These are phyloP conservation scores for Neonectria coccinea DNA, from an alignment of 2,329 filamentous ascomycete species.

Conservation along the genomic window DNA sequence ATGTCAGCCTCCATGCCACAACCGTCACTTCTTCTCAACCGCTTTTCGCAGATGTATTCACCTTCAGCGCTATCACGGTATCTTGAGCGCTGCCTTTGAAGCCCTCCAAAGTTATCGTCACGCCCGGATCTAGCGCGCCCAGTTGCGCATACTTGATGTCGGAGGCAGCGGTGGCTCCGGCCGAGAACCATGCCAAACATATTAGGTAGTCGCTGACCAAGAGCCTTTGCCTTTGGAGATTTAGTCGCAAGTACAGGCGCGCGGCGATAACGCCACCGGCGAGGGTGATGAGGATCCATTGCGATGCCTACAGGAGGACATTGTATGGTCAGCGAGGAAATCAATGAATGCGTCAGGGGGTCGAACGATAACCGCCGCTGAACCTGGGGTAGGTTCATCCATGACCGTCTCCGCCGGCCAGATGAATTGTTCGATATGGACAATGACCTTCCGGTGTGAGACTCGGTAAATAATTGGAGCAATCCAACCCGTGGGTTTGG, in stretches of 20 bases:
- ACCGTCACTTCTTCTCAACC: not conserved
- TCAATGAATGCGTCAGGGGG: not conserved
- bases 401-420: not conserved
- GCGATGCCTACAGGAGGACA: conserved; percentile 4
- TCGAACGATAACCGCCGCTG: not conserved
- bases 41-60: conserved; percentile 4
- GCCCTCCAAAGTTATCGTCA: conserved; percentile 13
- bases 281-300: conserved; percentile 26
- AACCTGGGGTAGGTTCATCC: not conserved
- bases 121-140: conserved; percentile 26
- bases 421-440: not conserved
- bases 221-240: conserved; percentile 23
- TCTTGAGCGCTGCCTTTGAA: conserved; percentile 10
- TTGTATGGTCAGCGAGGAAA: not conserved
- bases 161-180: not conserved
- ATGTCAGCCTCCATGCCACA: rapidly evolving
- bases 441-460: not conserved
- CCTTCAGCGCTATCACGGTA: conserved; percentile 23
- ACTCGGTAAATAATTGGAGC: not conserved
- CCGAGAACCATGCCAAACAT: conserved; percentile 31
- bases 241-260: conserved; percentile 30
- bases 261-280: conserved; percentile 28
- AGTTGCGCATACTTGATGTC: conserved; percentile 7
- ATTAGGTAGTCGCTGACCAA: conserved; percentile 29
- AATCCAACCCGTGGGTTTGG: not conserved